A percentile compares a stretch with the other conserved stretches of the same genome.
phyloP scores from a whole-genome alignment of 768 basidiomycete genomes.

The Lentinula guzmanii region DNA sequence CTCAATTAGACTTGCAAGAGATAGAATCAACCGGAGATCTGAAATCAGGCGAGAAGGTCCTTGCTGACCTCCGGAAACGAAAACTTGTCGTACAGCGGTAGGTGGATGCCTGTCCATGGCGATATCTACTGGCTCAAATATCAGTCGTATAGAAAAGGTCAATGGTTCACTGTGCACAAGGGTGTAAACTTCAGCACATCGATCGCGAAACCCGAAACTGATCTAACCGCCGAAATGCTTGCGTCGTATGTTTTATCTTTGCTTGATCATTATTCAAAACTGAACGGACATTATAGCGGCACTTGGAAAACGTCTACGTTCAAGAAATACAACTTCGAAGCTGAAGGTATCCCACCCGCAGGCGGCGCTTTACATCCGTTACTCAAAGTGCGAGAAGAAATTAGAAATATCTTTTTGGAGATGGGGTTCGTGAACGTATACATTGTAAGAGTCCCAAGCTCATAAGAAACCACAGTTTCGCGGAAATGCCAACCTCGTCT shows the following conservation, averaged over 20 bases:
- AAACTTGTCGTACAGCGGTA: constrained; percentile 86
- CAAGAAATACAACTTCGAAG: constrained; percentile 99
- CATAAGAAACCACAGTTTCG: constrained; percentile 53
- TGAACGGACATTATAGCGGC: constrained; percentile 48
- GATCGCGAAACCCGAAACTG: constrained; percentile 90
- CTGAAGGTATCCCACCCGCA: constrained; percentile 82
- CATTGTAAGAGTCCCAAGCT: not conserved
- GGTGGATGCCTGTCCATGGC: not conserved
- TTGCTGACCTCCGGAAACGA: constrained; percentile 87
- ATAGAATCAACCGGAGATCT: constrained; percentile 70
- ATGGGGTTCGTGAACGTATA: constrained; percentile 72
- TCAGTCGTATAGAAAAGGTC: constrained; percentile 65
- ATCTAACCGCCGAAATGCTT: constrained; percentile 94
- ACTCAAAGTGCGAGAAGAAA: constrained; percentile 96
- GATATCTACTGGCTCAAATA: not conserved
- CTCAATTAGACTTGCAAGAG: constrained; percentile 68
- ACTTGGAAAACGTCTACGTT: constrained; percentile 90
- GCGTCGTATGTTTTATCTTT: constrained; percentile 56
- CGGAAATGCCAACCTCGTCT: constrained; percentile 95
- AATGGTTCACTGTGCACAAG: constrained; percentile 89
- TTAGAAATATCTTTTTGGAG: constrained; percentile 95
- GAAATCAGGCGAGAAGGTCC: constrained; percentile 68
- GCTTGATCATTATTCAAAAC: not conserved
- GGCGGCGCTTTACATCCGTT: constrained; percentile 95
- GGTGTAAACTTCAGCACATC: constrained; percentile 87